Evolutionary conservation across 345 rosid genomes (phyloP).

Genomic region (Bruguiera sexangula): DNA sequence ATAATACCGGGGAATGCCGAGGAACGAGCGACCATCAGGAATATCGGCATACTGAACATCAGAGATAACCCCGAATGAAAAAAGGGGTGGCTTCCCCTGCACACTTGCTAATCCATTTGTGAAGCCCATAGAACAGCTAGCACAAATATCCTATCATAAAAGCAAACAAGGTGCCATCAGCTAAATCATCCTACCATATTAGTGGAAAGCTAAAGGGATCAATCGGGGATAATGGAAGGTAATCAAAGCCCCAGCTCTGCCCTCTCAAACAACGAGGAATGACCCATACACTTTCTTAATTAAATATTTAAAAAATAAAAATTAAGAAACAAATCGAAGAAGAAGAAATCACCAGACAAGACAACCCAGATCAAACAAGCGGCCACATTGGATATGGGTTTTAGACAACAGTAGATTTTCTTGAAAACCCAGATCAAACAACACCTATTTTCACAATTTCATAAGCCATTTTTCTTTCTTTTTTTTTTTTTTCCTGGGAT

Average conservation of each 20-base stretch:
- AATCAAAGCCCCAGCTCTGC: too few relatives aligned
- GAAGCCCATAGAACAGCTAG: slow-evolving; percentile 43
- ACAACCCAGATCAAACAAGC: neutral
- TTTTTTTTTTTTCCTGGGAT: too few relatives aligned
- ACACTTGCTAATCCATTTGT: slow-evolving; percentile 28
- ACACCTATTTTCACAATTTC: too few relatives aligned
- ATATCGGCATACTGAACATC: slow-evolving; percentile 93
- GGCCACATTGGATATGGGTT: neutral
- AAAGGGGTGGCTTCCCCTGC: slow-evolving; percentile 53
- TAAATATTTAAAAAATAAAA: too few relatives aligned
- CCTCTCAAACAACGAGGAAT: too few relatives aligned
- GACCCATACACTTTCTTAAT: too few relatives aligned
- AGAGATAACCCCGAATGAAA: slow-evolving; percentile 84
- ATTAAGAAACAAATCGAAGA: neutral
- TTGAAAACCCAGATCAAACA: neutral
- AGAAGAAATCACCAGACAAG: neutral
- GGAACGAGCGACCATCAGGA: slow-evolving; percentile 76
- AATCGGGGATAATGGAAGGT: too few relatives aligned
- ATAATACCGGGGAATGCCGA: slow-evolving; percentile 82
- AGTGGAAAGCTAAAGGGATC: neutral
- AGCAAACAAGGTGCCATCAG: neutral
- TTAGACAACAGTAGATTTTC: neutral
- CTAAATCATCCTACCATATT: neutral
- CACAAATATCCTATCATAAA: slow-evolving; percentile 15
- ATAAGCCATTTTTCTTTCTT: too few relatives aligned